Conservation (phyloP, 352 stramenopile genomes). For the Pythium angustatum region DNA sequence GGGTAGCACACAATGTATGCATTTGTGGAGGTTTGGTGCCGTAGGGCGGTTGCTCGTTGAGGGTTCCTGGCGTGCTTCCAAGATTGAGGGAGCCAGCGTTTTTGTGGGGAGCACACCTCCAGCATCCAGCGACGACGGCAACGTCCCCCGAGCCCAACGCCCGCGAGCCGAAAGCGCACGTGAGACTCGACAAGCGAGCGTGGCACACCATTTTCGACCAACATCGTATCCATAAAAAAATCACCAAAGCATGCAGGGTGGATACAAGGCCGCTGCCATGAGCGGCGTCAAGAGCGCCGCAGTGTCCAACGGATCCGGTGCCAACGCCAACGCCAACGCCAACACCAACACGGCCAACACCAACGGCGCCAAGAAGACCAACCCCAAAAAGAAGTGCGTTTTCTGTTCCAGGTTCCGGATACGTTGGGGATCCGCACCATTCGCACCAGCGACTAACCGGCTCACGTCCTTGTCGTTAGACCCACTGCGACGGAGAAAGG, state of each 20-base stretch:
- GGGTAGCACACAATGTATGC: conserved; percentile 1
- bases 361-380: conserved; percentile 23
- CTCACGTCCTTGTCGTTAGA: no score
- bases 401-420: background rate
- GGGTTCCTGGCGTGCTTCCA: conserved; percentile 23
- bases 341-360: conserved; percentile 17
- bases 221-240: background rate
- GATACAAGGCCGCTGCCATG: conserved; percentile 29
- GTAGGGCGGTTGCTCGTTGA: conserved; percentile 22
- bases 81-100: conserved; percentile 23
- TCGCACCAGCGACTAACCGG: no score
- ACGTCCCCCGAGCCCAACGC: no score
- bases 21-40: conserved; percentile 6
- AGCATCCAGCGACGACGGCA: conserved; percentile 22
- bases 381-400: conserved; percentile 32
- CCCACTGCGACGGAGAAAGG: conserved; percentile 23
- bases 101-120: conserved; percentile 14
- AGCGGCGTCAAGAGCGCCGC: conserved; percentile 12
- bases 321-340: conserved; percentile 15
- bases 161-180: conserved; percentile 16
- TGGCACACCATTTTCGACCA: background rate
- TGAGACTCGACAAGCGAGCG: conserved; percentile 9
- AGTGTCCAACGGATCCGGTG: conserved; percentile 11
- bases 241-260: conserved; percentile 17
- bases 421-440: background rate